phyloP scores from a whole-genome alignment of 495 filamentous ascomycete genomes.

The Penicillium longicatenatum region DNA sequence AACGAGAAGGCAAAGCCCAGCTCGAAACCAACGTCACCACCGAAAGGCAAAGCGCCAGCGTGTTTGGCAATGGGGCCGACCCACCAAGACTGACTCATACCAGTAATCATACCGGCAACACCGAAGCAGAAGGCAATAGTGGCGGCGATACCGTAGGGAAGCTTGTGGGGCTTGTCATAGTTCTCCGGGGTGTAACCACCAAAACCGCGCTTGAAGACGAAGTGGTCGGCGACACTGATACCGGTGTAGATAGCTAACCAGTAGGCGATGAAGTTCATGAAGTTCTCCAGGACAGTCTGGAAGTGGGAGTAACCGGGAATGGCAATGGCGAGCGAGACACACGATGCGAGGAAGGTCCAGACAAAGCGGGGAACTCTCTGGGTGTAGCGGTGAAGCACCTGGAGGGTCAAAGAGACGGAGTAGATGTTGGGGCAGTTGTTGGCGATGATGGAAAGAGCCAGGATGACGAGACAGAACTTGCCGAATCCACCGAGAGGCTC shows the following conservation, averaged over 20 bases:
- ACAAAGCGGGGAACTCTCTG: slow-evolving; percentile 75
- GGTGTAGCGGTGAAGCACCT: slow-evolving; percentile 65
- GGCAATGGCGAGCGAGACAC: slow-evolving; percentile 71
- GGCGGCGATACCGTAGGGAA: slow-evolving; percentile 75
- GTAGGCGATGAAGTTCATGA: slow-evolving; percentile 80
- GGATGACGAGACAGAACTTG: slow-evolving; percentile 78
- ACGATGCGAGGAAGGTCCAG: slow-evolving; percentile 70
- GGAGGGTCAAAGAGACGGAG: slow-evolving; percentile 74
- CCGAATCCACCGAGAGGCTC: slow-evolving; percentile 72
- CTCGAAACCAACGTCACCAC: slow-evolving; percentile 79
- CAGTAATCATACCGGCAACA: slow-evolving; percentile 69
- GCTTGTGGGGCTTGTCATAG: slow-evolving; percentile 59
- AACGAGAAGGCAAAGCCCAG: slow-evolving; percentile 52
- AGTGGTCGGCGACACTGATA: slow-evolving; percentile 72
- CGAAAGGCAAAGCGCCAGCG: slow-evolving; percentile 56
- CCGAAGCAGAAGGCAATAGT: slow-evolving; percentile 67
- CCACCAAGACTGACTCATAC: slow-evolving; percentile 79
- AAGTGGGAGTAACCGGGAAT: slow-evolving; percentile 79
- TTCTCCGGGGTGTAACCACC: slow-evolving; percentile 60
- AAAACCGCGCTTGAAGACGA: slow-evolving; percentile 71
- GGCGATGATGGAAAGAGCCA: slow-evolving; percentile 77
- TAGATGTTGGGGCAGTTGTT: slow-evolving; percentile 93
- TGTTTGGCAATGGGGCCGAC: slow-evolving; percentile 69
- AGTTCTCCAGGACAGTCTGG: slow-evolving; percentile 69
- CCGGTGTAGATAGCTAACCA: slow-evolving; percentile 84